Evolutionary conservation across 495 filamentous ascomycete genomes (phyloP), one percentile per base, ranked within the genome.

Genomic region (Trichoderma orchidacearum): DNA sequence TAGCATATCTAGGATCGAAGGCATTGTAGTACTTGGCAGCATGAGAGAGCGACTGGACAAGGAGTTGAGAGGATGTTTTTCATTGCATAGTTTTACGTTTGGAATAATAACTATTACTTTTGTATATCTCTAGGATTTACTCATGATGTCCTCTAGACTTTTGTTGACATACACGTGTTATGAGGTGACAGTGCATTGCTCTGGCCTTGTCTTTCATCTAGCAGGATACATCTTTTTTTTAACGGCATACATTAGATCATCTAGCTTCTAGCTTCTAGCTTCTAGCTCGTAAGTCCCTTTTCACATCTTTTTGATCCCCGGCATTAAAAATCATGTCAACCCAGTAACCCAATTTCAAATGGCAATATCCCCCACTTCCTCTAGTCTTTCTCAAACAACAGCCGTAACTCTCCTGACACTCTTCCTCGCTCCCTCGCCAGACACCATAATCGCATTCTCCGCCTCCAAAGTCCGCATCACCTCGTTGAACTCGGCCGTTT

Each of bases 401-500:
- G 67, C 67, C 21, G 75, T 85, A 56, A 92, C 80, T 63, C 90
- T 84, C 65, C 92, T 82, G 58, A 98, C 86, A 58, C 70, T 86
- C 73, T 81, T 89, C 62, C 92, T 82, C 21, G 85, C 73, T 9
- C 92, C 93, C 62, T 97, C 92, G 3, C 94, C 94, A 45, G 75
- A 77, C 35, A 97, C 78, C 73, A 85, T 85, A 54, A 96, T 76
- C 17, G 78, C 66, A 3, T 94, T 93, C 71, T 97, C 93, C 59
- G 85, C 80, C 75, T 97, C 91, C 58, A 96, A 68, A 7, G 76
- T 72, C 59, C 85, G 77, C 61, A 96, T 77, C 11, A 83, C 86
- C 67, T 95, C 90, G 1, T 76, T 75, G 65, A 96, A 93, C 68
- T 96, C 92, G 9, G 71, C 71, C 18, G 76, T 75, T 59, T 95